Evolutionary conservation across 163 green algal species (phyloP).

Genomic region (Chloromonas sp.): DNA sequence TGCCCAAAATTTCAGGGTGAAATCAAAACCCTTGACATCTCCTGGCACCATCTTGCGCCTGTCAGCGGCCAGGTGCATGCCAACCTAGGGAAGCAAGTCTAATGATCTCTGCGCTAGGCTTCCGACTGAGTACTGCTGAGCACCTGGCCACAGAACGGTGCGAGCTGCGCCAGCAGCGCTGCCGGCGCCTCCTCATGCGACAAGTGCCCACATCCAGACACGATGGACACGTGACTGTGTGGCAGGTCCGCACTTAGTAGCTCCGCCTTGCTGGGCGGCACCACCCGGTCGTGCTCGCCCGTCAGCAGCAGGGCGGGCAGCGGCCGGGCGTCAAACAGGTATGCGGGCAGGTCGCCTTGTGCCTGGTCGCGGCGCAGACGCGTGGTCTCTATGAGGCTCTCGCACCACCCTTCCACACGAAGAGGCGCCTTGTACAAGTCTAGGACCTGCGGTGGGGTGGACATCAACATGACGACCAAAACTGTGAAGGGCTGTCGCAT

Average conservation of each 20-base stretch:
- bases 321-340: conserved; percentile 9
- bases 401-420: conserved; percentile 58
- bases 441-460: conserved; percentile 33
- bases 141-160: conserved; percentile 29
- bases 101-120: too few relatives aligned
- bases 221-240: conserved; percentile 14
- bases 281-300: conserved; percentile 52
- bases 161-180: conserved; percentile 48
- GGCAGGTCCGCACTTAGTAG: conserved; percentile 28
- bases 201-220: conserved; percentile 68
- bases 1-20: too few relatives aligned
- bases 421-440: conserved; percentile 66
- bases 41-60: too few relatives aligned
- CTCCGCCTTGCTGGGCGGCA: conserved; percentile 26
- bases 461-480: too few relatives aligned
- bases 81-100: too few relatives aligned
- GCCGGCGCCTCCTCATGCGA: conserved; percentile 68
- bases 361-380: conserved; percentile 18
- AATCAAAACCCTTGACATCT: too few relatives aligned
- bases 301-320: conserved; percentile 43
- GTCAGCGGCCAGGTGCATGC: too few relatives aligned
- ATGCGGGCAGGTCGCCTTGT: conserved; percentile 22
- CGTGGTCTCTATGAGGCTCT: conserved; percentile 50
- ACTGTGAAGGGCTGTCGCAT: too few relatives aligned
- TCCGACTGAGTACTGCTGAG: not conserved